Base-by-base conservation (phyloP, 2,329 filamentous ascomycete species). In the Penicillium polonicum region DNA sequence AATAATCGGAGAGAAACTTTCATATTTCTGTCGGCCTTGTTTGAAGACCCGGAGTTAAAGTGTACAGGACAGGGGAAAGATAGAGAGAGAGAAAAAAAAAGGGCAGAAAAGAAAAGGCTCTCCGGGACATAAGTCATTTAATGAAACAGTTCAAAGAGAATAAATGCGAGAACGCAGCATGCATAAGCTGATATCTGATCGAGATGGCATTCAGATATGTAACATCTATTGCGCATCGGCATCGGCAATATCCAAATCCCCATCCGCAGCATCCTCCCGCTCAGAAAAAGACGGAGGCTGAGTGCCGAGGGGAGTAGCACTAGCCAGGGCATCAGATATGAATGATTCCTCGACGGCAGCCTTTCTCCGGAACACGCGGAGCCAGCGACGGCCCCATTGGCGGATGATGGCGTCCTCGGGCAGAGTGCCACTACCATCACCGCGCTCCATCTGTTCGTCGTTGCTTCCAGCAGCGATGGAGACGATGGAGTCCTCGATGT, bases 301-400 rank as follows among this genome's bases (percentile, higher is more conserved):
- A 5, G 76, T 78, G 5, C 76, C 76, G 31, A 77, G 65, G 2
- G 76, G 76, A 19, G 72, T 75, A 12, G 82, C 79, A 58, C 77
- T 76, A 4, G 81, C 76, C 51, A 83, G 79, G 19, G 79, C 79
- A 65, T 86, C 85, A 12, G 79, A 78, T 19, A 87, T 82, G 59
- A 85, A 82, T 0, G 89, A 84, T 76, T 97, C 92, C 77, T 97
- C 92, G 15, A 97, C 90, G 3, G 90, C 90, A 15, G 85, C 85
- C 75, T 91, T 89, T 43, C 94, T 83, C 68, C 87, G 80, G 74
- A 96, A 97, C 1, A 94, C 91, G 33, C 91, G 83, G 61, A 91
- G 79, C 94, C 94, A 99, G 48, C 92, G 84, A 70, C 85, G 84
- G 0, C 89, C 92, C 94, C 94, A 97, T 50, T 85, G 82, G 61